A percentile compares a stretch with the other conserved stretches of the same genome.
Conservation (phyloP, 2,329 filamentous ascomycete species). For the Aureobasidium sp. region DNA sequence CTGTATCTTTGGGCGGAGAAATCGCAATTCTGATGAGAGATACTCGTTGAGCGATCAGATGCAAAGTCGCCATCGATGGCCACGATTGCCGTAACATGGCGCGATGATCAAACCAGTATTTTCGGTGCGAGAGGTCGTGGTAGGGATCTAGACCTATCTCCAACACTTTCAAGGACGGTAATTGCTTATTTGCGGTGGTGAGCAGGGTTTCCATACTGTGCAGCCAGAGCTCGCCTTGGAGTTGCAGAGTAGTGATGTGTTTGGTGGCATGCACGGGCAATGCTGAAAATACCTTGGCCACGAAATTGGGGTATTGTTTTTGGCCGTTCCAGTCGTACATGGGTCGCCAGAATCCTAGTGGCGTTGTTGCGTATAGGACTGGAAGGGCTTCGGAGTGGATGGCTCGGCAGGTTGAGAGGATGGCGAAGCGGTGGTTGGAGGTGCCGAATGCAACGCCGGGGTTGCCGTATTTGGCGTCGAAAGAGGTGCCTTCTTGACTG, state of each 20-base stretch:
- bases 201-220: background rate
- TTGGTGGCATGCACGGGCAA: background rate
- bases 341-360: background rate
- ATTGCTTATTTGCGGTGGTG: too few species aligned
- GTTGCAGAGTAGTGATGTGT: background rate
- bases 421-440: background rate
- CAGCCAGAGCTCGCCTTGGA: background rate
- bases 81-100: background rate
- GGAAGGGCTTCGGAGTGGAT: constrained; percentile 1
- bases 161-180: background rate
- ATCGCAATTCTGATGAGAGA: background rate
- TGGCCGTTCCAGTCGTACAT: background rate
- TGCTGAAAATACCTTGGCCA: background rate
- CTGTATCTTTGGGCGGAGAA: background rate
- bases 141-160: background rate
- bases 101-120: background rate
- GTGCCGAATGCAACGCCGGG: background rate
- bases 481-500: background rate
- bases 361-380: background rate
- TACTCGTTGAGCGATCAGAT: background rate
- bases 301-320: background rate
- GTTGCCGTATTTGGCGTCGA: background rate
- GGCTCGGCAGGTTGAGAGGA: constrained; percentile 5
- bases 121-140: background rate
- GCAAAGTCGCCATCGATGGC: background rate